Percentiles rank a stretch among this genome's conserved stretches.
phyloP scores from a whole-genome alignment of 305 asterid genomes.

The Monarda citriodora region DNA sequence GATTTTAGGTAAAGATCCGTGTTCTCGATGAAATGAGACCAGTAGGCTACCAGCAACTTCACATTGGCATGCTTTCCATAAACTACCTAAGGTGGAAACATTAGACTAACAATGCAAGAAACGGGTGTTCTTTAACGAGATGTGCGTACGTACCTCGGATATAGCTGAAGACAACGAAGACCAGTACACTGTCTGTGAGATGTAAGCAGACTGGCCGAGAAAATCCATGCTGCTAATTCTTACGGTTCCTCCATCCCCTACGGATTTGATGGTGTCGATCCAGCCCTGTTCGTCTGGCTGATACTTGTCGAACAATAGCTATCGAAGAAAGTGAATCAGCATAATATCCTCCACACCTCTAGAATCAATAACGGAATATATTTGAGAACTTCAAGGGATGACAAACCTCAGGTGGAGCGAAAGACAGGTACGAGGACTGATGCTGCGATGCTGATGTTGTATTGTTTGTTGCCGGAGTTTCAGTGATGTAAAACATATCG shows the following conservation, averaged over 20 bases:
- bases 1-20: slow-evolving; percentile 77
- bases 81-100: slow-evolving; percentile 49
- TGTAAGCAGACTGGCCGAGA: slow-evolving; percentile 94
- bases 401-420: slow-evolving; percentile 95
- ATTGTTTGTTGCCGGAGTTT: slow-evolving; percentile 57
- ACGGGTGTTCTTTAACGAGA: not conserved
- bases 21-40: slow-evolving; percentile 78
- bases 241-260: slow-evolving; percentile 53
- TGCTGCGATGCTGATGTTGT: slow-evolving; percentile 30
- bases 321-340: slow-evolving; percentile 23
- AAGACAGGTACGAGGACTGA: slow-evolving; percentile 67
- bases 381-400: not conserved
- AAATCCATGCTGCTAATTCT: slow-evolving; percentile 93
- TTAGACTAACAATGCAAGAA: not conserved
- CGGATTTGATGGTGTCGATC: slow-evolving; percentile 88
- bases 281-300: slow-evolving; percentile 92
- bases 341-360: not conserved
- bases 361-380: not conserved
- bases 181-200: slow-evolving; percentile 67
- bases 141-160: slow-evolving; percentile 56
- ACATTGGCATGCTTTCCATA: slow-evolving; percentile 74
- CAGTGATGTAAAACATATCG: slow-evolving; percentile 37
- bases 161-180: slow-evolving; percentile 81
- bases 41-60: slow-evolving; percentile 70
- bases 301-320: slow-evolving; percentile 73